These are phyloP conservation scores for Epichloe festucae DNA, from an alignment of 2,329 filamentous ascomycete species.

Conservation along the genomic window DNA sequence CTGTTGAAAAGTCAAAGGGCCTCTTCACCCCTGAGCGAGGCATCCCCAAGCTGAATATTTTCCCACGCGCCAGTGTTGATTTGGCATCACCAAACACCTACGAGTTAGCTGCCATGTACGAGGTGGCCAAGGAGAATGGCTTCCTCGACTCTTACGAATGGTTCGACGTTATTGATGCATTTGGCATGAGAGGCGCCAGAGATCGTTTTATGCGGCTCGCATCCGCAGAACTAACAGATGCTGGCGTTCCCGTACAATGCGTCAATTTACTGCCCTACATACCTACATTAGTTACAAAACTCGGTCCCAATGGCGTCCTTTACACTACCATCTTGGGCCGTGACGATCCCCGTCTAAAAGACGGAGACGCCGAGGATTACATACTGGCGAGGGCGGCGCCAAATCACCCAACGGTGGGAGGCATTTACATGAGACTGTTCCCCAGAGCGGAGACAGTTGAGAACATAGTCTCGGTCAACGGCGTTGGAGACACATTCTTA, in stretches of 20 bases:
- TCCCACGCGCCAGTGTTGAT: slow-evolving; percentile 51
- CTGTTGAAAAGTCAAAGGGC: slow-evolving; percentile 59
- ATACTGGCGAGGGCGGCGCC: slow-evolving; percentile 53
- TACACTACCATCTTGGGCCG: slow-evolving; percentile 56
- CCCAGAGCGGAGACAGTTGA: slow-evolving; percentile 52
- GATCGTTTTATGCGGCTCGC: slow-evolving; percentile 61
- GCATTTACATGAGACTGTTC: slow-evolving; percentile 70
- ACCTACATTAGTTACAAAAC: slow-evolving; percentile 71
- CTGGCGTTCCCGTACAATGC: slow-evolving; percentile 70
- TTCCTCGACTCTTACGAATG: slow-evolving; percentile 59
- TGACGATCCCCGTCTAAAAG: slow-evolving; percentile 54
- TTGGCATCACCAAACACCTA: slow-evolving; percentile 72
- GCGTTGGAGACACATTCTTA: slow-evolving; percentile 85
- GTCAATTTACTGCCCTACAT: slow-evolving; percentile 82
- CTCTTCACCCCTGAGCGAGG: slow-evolving; percentile 42
- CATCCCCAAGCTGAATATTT: slow-evolving; percentile 33
- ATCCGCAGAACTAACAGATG: slow-evolving; percentile 53
- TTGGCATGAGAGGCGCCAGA: slow-evolving; percentile 64
- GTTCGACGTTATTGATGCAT: slow-evolving; percentile 68
- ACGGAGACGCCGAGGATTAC: slow-evolving; percentile 50
- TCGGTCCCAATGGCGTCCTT: slow-evolving; percentile 64
- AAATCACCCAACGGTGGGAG: slow-evolving; percentile 45
- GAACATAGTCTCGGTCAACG: slow-evolving; percentile 81
- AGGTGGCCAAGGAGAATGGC: slow-evolving; percentile 49
- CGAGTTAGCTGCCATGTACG: slow-evolving; percentile 71